These are phyloP conservation scores for Penstemon eatonii DNA, from an alignment of 257 asterid genomes.

Conservation along the genomic window DNA sequence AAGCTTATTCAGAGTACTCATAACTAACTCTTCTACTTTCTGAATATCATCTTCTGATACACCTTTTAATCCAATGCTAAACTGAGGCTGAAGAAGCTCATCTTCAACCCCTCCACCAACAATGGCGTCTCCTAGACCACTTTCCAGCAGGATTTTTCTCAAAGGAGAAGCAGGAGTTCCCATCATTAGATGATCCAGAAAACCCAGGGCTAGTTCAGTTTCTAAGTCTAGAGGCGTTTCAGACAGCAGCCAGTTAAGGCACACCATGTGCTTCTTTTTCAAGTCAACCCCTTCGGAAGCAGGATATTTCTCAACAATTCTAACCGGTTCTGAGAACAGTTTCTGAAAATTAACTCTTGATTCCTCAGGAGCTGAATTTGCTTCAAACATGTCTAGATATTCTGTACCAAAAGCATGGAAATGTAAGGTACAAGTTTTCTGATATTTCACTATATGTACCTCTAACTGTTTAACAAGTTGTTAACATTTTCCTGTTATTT, in stretches of 20 bases:
- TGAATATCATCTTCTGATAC: constrained; percentile 77
- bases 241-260: constrained; percentile 93
- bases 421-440: constrained; percentile 4
- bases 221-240: constrained; percentile 89
- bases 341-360: constrained; percentile 73
- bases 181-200: constrained; percentile 82
- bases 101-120: constrained; percentile 98
- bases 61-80: constrained; percentile 94
- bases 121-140: constrained; percentile 93
- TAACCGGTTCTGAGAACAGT: constrained; percentile 73
- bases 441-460: neutral
- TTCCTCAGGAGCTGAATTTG: constrained; percentile 80
- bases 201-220: constrained; percentile 89
- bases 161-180: constrained; percentile 99
- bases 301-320: constrained; percentile 88
- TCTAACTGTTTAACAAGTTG: neutral
- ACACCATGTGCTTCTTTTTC: constrained; percentile 94
- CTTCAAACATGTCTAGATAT: constrained; percentile 85
- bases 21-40: constrained; percentile 71
- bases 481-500: neutral
- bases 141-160: constrained; percentile 90
- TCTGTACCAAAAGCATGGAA: constrained; percentile 48
- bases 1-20: constrained; percentile 60
- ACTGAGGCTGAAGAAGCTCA: constrained; percentile 98
- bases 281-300: constrained; percentile 84